Conservation (phyloP, 148 eudicot species). For the Rhododendron simsii region DNA sequence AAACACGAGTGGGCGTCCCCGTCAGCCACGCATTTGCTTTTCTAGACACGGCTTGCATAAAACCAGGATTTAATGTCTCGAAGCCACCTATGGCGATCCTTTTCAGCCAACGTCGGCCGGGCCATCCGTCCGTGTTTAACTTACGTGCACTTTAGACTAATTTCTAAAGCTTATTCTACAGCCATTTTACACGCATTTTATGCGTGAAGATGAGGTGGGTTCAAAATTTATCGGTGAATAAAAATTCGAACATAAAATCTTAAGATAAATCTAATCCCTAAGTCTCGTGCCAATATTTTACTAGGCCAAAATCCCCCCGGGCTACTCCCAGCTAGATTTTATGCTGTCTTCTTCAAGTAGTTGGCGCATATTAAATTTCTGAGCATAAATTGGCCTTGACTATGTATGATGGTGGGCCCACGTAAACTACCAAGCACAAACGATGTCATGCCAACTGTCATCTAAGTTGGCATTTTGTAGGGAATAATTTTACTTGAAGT, state of each 20-base stretch:
- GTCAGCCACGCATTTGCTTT: not conserved
- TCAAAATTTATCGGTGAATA: too few species aligned
- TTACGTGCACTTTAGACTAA: too few species aligned
- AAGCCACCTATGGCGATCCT: not conserved
- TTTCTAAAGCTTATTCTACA: too few species aligned
- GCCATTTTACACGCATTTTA: too few species aligned
- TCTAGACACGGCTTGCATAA: not conserved
- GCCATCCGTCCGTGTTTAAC: too few species aligned
- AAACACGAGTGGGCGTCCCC: not conserved
- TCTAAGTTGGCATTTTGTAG: not conserved
- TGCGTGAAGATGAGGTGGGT: fast-evolving
- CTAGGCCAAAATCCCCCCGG: not conserved
- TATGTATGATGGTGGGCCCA: not conserved
- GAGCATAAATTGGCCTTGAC: not conserved
- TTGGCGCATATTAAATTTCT: not conserved
- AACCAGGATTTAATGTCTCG: not conserved
- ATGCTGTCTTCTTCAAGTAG: not conserved
- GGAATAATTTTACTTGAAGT: not conserved
- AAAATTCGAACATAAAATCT: too few species aligned
- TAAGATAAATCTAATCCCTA: too few species aligned
- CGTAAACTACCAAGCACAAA: not conserved
- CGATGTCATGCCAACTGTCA: not conserved
- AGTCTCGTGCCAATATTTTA: not conserved
- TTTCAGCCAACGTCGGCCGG: not conserved
- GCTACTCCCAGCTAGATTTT: not conserved